phyloP scores from a whole-genome alignment of 345 rosid genomes.

The Zanthoxylum bungeanum region DNA sequence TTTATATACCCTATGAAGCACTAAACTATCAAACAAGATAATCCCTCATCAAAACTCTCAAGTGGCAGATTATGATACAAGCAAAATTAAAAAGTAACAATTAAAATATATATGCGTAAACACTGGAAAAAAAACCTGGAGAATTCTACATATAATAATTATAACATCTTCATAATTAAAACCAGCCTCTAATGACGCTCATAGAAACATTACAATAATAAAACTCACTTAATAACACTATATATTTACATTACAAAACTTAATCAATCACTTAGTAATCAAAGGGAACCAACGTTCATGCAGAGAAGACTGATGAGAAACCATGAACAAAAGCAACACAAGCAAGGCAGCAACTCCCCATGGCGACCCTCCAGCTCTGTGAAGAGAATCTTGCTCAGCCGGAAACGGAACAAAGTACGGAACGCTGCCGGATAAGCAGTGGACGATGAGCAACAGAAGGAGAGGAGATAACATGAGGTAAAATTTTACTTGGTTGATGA shows the following conservation, averaged over 20 bases:
- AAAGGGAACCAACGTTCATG: slow-evolving; percentile 64
- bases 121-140: too few relatives aligned
- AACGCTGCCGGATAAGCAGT: slow-evolving; percentile 27
- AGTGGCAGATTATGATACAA: too few relatives aligned
- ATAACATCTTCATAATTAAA: too few relatives aligned
- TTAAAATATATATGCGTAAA: too few relatives aligned
- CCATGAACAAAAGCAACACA: slow-evolving; percentile 46
- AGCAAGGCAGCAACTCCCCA: slow-evolving; percentile 61
- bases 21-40: too few relatives aligned
- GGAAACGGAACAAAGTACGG: slow-evolving; percentile 22
- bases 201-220: neutral
- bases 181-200: neutral
- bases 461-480: slow-evolving; percentile 50
- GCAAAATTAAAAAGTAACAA: too few relatives aligned
- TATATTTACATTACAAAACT: neutral
- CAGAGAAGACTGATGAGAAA: slow-evolving; percentile 50
- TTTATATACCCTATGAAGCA: too few relatives aligned
- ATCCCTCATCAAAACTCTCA: too few relatives aligned
- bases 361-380: slow-evolving; percentile 54
- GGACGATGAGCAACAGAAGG: slow-evolving; percentile 38
- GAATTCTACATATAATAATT: neutral
- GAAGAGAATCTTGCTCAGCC: slow-evolving; percentile 41
- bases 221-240: neutral
- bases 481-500: slow-evolving; percentile 39
- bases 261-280: slow-evolving; percentile 2